phyloP scores from a whole-genome alignment of 371 early-diverging fungal species.

The Circinella umbellata region DNA sequence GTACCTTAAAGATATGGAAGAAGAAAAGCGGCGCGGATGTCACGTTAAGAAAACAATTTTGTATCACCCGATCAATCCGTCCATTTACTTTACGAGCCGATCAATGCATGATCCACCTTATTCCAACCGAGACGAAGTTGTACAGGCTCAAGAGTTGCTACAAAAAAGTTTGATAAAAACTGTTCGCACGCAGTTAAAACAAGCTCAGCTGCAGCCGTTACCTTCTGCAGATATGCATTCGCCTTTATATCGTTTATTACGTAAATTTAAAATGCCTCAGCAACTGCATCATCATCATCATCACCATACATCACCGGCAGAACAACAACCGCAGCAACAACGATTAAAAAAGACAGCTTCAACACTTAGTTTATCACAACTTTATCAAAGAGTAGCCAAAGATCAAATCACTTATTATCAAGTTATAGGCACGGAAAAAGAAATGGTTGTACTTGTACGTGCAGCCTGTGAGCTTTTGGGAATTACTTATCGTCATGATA shows the following conservation, averaged over 20 bases:
- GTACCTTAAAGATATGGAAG: conserved; percentile 28
- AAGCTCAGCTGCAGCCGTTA: conserved; percentile 30
- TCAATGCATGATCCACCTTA: conserved; percentile 26
- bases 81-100: conserved; percentile 47
- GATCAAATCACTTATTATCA: conserved; percentile 45
- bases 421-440: conserved; percentile 22
- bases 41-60: conserved; percentile 37
- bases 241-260: conserved; percentile 36
- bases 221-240: conserved; percentile 27
- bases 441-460: conserved; percentile 39
- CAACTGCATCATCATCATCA: too few species aligned
- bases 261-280: conserved; percentile 32
- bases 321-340: conserved; percentile 6
- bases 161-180: conserved; percentile 39
- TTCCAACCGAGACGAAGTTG: conserved; percentile 32
- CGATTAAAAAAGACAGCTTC: conserved; percentile 39
- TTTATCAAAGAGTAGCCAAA: conserved; percentile 45
- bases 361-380: conserved; percentile 37
- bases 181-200: conserved; percentile 33
- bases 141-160: conserved; percentile 35
- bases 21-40: conserved; percentile 29
- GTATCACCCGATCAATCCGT: conserved; percentile 48
- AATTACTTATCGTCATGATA: conserved; percentile 43
- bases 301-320: too few species aligned
- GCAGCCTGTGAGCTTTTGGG: conserved; percentile 47